Base-by-base conservation (phyloP, 2,329 filamentous ascomycete species). In the Aspergillus glaucus region DNA sequence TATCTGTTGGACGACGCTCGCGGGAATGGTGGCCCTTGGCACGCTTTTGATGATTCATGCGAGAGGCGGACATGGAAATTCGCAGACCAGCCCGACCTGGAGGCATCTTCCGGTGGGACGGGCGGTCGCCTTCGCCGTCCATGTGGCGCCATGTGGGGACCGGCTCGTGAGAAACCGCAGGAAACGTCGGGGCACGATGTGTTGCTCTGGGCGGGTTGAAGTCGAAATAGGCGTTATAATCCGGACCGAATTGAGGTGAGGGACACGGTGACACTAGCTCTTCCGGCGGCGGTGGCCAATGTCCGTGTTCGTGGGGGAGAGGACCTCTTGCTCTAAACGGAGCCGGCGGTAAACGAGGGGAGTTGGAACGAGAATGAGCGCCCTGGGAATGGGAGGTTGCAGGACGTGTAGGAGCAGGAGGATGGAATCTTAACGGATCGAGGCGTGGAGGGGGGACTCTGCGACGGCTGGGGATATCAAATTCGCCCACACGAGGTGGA, bases 61-160 rank as follows among this genome's bases (percentile, higher is more conserved):
- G 59, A 8, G 66, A 64, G 17, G 63, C 63, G 21, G 69, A 70
- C 57, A 65, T 65, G 22, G 67, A 67, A n/a, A 66, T 67, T 12
- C 64, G 63, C 30, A 67, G 54, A 1, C 58, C 61, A 4, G 60
- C 59, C 45, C 60, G 59, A 6, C 53, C 49, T 2, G 63, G 62
- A 19, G 58, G 55, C 26, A 55, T 52, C 39, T 56, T 66, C 43
- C 60, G 62, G 45, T 58, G 55, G 42, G 50, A 52, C n/a, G 52
- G 52, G 28, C 57, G 53, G 30, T 64, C 62, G 7, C 53, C 48
- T 32, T 64, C 59, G 19, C 51, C 50, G 39, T 63, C 58, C 43
- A 49, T 54, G 15, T 53, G 42, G 36, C 55, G 49, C 34, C 50
- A 52, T 53, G 49, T 55, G 12, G 52, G 51, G 15, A 46, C 21